These are phyloP conservation scores for Usnea hakonensis DNA, from an alignment of 495 filamentous ascomycete genomes.

Conservation along the genomic window DNA sequence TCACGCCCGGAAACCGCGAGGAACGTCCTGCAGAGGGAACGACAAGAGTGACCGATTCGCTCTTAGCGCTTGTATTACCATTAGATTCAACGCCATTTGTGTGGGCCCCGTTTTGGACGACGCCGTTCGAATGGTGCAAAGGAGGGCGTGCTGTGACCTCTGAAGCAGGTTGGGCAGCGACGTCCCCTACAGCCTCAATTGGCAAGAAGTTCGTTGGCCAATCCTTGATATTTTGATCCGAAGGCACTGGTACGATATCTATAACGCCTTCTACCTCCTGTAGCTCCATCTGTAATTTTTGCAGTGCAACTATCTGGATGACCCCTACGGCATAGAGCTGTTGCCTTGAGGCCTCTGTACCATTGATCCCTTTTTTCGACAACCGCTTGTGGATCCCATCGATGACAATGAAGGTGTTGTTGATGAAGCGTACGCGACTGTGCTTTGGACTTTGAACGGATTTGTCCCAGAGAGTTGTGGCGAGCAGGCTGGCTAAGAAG, in stretches of 20 bases:
- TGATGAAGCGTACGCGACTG: constrained; percentile 1
- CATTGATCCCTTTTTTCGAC: neutral
- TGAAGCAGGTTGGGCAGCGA: neutral
- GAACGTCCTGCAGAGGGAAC: constrained; percentile 1
- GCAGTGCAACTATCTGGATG: neutral
- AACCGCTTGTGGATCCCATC: neutral
- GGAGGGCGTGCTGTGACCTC: neutral
- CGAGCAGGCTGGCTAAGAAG: neutral
- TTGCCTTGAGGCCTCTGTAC: neutral
- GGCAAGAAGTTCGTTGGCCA: neutral
- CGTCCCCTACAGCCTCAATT: neutral
- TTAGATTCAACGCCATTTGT: neutral
- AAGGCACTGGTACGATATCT: neutral
- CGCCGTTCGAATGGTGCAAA: neutral
- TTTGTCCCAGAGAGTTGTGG: neutral
- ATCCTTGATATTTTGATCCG: neutral
- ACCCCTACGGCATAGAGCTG: neutral
- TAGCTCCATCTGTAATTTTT: neutral
- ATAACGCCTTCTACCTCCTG: neutral
- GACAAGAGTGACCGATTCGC: neutral
- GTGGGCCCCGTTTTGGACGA: neutral
- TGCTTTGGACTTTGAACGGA: neutral
- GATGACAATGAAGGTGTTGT: constrained; percentile 1
- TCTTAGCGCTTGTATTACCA: neutral
- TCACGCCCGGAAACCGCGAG: neutral